A percentile compares a stretch with the other conserved stretches of the same genome.
These are phyloP conservation scores for Mortierella hygrophila DNA, from an alignment of 192 early-diverging fungal genomes.

Conservation along the genomic window DNA sequence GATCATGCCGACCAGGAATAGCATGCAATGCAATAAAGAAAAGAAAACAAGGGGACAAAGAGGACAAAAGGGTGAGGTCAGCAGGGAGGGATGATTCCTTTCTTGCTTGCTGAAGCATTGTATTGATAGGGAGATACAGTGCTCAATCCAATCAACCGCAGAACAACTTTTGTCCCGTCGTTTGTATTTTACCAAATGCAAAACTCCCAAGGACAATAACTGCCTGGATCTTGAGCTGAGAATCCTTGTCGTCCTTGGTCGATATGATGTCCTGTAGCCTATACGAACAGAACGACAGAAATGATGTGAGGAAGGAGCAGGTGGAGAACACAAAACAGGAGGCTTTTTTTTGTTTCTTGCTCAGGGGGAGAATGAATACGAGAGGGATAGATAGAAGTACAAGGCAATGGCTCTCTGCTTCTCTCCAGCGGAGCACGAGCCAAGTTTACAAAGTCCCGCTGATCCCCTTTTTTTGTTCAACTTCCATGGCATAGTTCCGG, in stretches of 20 bases:
- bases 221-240: slow-evolving; percentile 71
- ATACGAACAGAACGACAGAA: not conserved
- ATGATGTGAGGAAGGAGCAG: not conserved
- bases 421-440: slow-evolving; percentile 23
- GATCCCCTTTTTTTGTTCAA: not conserved
- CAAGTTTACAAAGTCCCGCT: slow-evolving; percentile 13
- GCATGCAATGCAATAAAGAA: not conserved
- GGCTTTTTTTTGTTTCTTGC: not conserved
- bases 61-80: not conserved
- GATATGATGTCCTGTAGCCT: slow-evolving; percentile 73
- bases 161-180: not conserved
- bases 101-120: not conserved
- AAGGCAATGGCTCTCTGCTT: not conserved
- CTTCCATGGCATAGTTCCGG: not conserved
- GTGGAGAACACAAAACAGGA: not conserved
- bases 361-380: slow-evolving; percentile 11
- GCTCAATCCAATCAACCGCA: not conserved
- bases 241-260: slow-evolving; percentile 37
- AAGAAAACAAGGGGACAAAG: not conserved
- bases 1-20: not conserved
- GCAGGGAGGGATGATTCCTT: not conserved
- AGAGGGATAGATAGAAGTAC: slow-evolving; percentile 6
- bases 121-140: slow-evolving; percentile 1
- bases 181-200: slow-evolving; percentile 66
- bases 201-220: slow-evolving; percentile 76